These are phyloP conservation scores for Pseudophaeomoniella oleicola DNA, from an alignment of 2,329 filamentous ascomycete species.

Conservation along the genomic window DNA sequence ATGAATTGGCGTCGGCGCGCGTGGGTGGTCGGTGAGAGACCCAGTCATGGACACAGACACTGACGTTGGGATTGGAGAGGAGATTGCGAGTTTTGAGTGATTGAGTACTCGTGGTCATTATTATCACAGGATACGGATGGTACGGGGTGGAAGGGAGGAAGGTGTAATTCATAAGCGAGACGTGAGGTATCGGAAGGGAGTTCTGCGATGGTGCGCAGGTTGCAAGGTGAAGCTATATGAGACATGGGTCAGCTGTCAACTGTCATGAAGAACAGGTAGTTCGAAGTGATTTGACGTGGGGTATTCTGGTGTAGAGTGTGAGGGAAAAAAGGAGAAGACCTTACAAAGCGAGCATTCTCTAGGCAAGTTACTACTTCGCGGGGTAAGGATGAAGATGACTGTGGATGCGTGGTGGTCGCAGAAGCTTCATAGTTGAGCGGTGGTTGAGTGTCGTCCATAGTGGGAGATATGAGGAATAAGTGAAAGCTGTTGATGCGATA, in stretches of 20 bases:
- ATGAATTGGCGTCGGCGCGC: constrained; percentile 10
- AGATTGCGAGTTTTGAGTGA: constrained; percentile 63
- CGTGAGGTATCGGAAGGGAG: constrained; percentile 61
- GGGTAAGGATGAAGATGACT: constrained; percentile 56
- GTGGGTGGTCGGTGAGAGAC: constrained; percentile 82
- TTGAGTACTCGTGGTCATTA: constrained; percentile 79
- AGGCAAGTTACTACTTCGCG: constrained; percentile 79
- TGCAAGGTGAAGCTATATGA: constrained; percentile 74
- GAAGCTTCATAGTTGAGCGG: constrained; percentile 64
- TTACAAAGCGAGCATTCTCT: constrained; percentile 86
- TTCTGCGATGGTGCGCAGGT: constrained; percentile 46
- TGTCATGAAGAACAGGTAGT: constrained; percentile 3
- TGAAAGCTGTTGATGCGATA: too few species aligned
- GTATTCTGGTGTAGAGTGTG: too few species aligned
- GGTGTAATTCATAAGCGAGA: constrained; percentile 98
- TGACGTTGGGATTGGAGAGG: constrained; percentile 70
- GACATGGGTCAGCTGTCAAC: constrained; percentile 3
- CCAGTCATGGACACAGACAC: constrained; percentile 96
- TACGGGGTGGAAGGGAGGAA: constrained; percentile 72
- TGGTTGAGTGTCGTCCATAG: constrained; percentile 36
- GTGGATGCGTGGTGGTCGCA: constrained; percentile 56
- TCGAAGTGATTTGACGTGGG: too few species aligned
- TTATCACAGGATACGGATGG: constrained; percentile 61
- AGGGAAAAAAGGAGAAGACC: constrained; percentile 15
- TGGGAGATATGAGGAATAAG: too few species aligned